A percentile compares a stretch with the other conserved stretches of the same genome.
Conservation (phyloP, 2,329 filamentous ascomycete genomes). For the Colletotrichum endophyticum region DNA sequence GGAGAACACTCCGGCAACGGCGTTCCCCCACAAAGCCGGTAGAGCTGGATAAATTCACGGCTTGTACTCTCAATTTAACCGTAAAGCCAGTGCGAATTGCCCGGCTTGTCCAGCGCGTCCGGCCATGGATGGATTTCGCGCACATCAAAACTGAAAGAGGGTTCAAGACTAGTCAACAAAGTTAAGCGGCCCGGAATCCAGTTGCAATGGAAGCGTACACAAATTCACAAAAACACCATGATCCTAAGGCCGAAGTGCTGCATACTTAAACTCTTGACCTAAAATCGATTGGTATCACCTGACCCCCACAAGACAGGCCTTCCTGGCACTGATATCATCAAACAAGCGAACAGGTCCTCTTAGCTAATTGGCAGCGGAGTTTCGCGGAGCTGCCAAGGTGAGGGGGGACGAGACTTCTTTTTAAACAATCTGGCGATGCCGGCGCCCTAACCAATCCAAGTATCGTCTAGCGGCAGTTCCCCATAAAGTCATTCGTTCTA, state of each 20-base stretch:
- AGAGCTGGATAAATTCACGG: neutral
- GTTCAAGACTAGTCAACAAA: accelerated
- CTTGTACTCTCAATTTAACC: neutral
- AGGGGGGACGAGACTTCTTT: neutral
- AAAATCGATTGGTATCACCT: neutral
- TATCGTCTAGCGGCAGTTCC: conserved; percentile 1
- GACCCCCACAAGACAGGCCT: neutral
- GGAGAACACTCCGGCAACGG: neutral
- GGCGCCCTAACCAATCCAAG: conserved; percentile 4
- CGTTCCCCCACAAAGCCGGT: neutral
- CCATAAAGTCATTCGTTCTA: neutral
- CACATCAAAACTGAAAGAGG: neutral
- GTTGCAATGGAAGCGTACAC: too few relatives aligned
- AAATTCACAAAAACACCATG: neutral
- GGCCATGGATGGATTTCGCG: neutral
- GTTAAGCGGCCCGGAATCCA: accelerated
- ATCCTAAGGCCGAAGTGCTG: neutral
- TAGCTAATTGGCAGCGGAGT: neutral
- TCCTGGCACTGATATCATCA: neutral
- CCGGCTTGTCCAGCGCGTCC: neutral
- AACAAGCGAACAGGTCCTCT: neutral
- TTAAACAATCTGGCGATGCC: neutral
- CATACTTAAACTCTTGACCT: neutral
- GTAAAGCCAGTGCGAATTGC: neutral
- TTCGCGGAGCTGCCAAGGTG: neutral